These are phyloP conservation scores for Eucalyptus polybractea DNA, from an alignment of 345 rosid species.

Conservation along the genomic window DNA sequence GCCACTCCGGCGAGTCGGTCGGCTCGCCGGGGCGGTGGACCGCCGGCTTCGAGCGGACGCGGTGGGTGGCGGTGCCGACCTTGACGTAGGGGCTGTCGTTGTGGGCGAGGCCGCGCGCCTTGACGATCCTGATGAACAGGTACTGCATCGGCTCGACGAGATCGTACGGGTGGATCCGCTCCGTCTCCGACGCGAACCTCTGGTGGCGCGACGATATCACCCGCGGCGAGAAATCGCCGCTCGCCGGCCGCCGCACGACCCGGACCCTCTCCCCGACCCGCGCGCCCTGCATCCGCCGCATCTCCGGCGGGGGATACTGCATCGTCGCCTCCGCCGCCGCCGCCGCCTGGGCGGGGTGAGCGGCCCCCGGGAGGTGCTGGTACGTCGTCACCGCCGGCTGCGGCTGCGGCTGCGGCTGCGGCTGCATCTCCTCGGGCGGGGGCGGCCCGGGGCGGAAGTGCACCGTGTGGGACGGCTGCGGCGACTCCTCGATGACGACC, in stretches of 20 bases:
- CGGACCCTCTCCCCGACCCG: conserved; percentile 48
- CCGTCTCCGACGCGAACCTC: conserved; percentile 18
- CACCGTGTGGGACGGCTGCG: conserved; percentile 15
- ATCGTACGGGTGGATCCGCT: conserved; percentile 47
- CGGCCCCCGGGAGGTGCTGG: background rate
- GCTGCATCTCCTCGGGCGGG: background rate
- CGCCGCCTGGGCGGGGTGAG: background rate
- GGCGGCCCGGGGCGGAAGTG: conserved; percentile 15
- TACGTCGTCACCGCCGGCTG: background rate
- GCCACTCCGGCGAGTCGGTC: conserved; percentile 68
- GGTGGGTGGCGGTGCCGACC: conserved; percentile 43
- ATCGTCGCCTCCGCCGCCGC: background rate
- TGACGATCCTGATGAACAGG: conserved; percentile 59
- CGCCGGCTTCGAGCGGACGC: conserved; percentile 37
- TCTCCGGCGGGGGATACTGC: conserved; percentile 26
- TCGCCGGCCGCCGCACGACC: conserved; percentile 24
- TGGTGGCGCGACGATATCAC: conserved; percentile 28
- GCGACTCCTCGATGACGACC: conserved; percentile 46
- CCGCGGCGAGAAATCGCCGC: conserved; percentile 61
- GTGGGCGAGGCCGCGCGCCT: conserved; percentile 60
- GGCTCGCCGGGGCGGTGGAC: conserved; percentile 47
- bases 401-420: background rate
- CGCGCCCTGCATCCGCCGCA: conserved; percentile 59
- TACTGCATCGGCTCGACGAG: conserved; percentile 93
- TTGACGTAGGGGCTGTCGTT: conserved; percentile 58